Base-by-base conservation (phyloP, 108 stramenopile genomes). In the Skeletonema menzelii region DNA sequence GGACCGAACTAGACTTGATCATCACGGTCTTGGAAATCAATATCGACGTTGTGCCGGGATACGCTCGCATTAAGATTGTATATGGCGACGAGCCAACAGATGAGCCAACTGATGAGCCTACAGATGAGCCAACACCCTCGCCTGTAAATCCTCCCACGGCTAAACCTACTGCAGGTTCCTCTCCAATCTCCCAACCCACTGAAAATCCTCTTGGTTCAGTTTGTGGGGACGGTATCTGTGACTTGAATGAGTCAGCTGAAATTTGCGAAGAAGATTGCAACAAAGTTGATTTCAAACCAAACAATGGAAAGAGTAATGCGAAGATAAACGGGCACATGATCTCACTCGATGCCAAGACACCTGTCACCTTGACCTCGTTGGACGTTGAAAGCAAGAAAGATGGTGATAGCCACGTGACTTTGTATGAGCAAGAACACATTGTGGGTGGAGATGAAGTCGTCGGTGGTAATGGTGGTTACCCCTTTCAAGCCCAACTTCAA, bases 1-100 rank as follows among this genome's bases (percentile, higher is more conserved):
- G n/a, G n/a, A 69, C 67, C 8, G 3, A 31, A 15, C 37, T 32
- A 11, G 35, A 60, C 15, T 28, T 75, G 34, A 75, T 30, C 0
- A 35, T 75, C 4, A 60, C 20, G 17, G 73, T 69, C 3, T 32
- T 69, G 26, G 59, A 38, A 22, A 75, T 75, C 20, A 75, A 75
- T 35, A 30, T 15, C 24, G 12, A n/a, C 59, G 68, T 47, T 32
- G 31, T 32, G 27, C 73, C 73, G 35, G 73, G 67, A 31, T 75
- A 75, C 59, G 73, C 73, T 26, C 31, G 47, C 44, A 37, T 75
- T n/a, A 57, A 38, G 42, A 37, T 73, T 26, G 24, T 49, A 15
- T 64, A 64, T 58, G 72, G 72, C 10, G 49, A 53, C 2, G 49
- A 53, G 22, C 49, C 19, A 8, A n/a, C n/a, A n/a, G n/a, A 53